Percentiles rank a stretch among this genome's conserved stretches.
Evolutionary conservation across 306 rosid genomes (phyloP).

Genomic region (Vigna trinervia): DNA sequence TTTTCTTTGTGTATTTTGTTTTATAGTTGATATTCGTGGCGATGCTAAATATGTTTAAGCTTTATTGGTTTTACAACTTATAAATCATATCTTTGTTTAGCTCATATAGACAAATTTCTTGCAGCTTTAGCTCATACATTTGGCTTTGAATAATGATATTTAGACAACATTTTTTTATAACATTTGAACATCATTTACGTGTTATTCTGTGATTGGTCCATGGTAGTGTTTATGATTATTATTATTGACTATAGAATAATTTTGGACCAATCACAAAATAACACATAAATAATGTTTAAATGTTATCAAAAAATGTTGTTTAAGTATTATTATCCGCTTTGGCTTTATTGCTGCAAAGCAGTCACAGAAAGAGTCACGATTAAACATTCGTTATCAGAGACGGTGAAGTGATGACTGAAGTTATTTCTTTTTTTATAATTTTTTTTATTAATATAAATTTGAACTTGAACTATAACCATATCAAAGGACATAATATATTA

Average conservation of each 20-base stretch:
- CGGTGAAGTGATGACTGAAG: background rate
- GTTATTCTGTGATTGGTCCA: too few relatives aligned
- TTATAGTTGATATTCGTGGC: background rate
- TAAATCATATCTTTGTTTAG: slow-evolving; percentile 28
- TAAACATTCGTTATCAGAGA: background rate
- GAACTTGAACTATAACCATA: too few relatives aligned
- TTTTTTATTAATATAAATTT: too few relatives aligned
- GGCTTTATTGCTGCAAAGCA: background rate
- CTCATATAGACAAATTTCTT: slow-evolving; percentile 5
- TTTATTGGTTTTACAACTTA: slow-evolving; percentile 31
- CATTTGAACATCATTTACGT: too few relatives aligned
- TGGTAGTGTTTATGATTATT: too few relatives aligned
- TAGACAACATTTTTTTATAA: too few relatives aligned
- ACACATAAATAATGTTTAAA: too few relatives aligned
- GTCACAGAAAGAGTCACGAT: background rate
- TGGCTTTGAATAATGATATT: background rate
- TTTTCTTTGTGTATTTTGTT: background rate
- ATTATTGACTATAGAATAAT: too few relatives aligned
- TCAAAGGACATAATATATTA: too few relatives aligned
- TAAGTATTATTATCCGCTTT: background rate
- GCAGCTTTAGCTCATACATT: background rate
- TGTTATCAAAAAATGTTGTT: too few relatives aligned
- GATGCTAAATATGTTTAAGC: slow-evolving; percentile 24
- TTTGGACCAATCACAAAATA: too few relatives aligned
- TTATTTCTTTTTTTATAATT: too few relatives aligned